Base-by-base conservation (phyloP, 768 basidiomycete species). In the Atractiella rhizophila region DNA sequence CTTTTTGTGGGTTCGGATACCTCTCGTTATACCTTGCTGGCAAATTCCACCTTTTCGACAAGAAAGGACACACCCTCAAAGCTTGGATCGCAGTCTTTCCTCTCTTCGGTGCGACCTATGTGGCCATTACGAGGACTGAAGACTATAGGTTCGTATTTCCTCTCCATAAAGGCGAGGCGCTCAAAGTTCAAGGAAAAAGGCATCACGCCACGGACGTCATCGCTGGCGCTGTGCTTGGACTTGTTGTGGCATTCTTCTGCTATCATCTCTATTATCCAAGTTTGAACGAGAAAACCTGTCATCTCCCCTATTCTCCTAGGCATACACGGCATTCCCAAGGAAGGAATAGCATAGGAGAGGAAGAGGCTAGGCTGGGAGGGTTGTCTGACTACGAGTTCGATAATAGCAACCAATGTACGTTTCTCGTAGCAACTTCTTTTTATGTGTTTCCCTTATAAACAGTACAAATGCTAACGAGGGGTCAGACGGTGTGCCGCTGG, bases 1-100 rank as follows among this genome's bases (percentile, higher is more conserved):
- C 85, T 1, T 88, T 88, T 55, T 82, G 83, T 7, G 85, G 85
- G 2, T 64, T 94, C 12, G 80, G 77, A 2, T 85, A 83, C 58
- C 63, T 94, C 28, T 64, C 75, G 1, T 74, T 76, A 50, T 91
- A 86, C 55, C 60, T 83, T 11, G 77, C 81, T 9, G 85, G 85
- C 2, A 91, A 94, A 56, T 60, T 86, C 49, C 82, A 85, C 53
- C 60, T 91, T 5, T 86, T 82, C 48, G 81, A 86, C 55, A 63
- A 62, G 24, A 66, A 70, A 36, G 85, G 83, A 5, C 70, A 81
- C 54, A 38, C 73, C 73, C 60, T 66, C n/a, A 83, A 81, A 57
- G 74, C 77, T 18, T 94, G 83, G 83, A 55, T 82, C 27, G 65
- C 76, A 0, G 51, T 82, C 0, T 57, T 69, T 0, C 86, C 85